phyloP scores from a whole-genome alignment of 495 filamentous ascomycete genomes.

The Podospora australis region DNA sequence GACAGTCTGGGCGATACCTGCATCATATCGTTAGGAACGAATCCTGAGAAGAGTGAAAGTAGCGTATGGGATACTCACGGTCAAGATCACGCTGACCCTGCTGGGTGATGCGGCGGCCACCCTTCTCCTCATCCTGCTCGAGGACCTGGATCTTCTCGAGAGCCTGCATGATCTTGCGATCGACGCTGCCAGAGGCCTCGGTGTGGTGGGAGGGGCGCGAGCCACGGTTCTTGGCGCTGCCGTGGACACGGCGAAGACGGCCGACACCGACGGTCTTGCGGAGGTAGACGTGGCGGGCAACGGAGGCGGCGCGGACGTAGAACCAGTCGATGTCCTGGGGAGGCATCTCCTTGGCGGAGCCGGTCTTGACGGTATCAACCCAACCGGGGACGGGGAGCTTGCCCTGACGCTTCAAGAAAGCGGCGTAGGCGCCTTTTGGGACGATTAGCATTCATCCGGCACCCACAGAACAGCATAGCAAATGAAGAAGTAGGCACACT shows the following conservation, averaged over 20 bases:
- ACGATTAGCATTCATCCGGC: conserved; percentile 4
- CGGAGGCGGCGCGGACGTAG: conserved; percentile 93
- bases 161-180: conserved; percentile 91
- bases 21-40: conserved; percentile 1
- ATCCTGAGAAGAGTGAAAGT: not conserved
- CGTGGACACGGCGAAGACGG: conserved; percentile 74
- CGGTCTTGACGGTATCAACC: conserved; percentile 99
- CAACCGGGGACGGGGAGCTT: conserved; percentile 97
- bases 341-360: conserved; percentile 89
- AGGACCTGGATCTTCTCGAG: conserved; percentile 98
- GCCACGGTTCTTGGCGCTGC: conserved; percentile 94
- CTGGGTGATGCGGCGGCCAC: conserved; percentile 94
- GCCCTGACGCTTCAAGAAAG: conserved; percentile 97
- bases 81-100: conserved; percentile 97
- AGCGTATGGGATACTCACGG: conserved; percentile 44
- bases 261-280: conserved; percentile 98
- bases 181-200: conserved; percentile 87
- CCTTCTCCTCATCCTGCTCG: conserved; percentile 94
- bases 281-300: conserved; percentile 97
- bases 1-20: conserved; percentile 66
- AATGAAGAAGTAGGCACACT: not conserved
- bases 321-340: conserved; percentile 97
- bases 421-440: conserved; percentile 64
- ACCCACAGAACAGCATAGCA: not conserved
- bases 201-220: conserved; percentile 88